Evolutionary conservation across 2,329 filamentous ascomycete genomes (phyloP).

Genomic region (Berkeleyomyces basicola): DNA sequence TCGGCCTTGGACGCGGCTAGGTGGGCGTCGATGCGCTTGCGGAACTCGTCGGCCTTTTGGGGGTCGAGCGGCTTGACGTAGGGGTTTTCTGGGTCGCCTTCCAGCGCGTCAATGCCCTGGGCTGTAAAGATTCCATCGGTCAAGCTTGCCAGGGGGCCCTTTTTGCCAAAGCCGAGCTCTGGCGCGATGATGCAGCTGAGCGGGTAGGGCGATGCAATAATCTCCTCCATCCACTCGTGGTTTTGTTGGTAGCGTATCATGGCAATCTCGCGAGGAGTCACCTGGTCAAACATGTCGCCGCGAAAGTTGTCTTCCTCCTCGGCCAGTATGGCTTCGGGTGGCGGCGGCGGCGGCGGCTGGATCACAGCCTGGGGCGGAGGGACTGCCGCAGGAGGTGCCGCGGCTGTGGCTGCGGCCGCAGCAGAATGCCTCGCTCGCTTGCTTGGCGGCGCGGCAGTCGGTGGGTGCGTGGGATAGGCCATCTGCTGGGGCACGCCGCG

Average conservation of each 20-base stretch:
- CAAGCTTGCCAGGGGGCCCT: slow-evolving; percentile 63
- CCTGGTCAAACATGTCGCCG: slow-evolving; percentile 76
- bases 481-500: slow-evolving; percentile 40
- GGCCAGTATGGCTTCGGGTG: slow-evolving; percentile 41
- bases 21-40: slow-evolving; percentile 56
- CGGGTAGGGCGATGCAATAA: slow-evolving; percentile 77
- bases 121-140: slow-evolving; percentile 75
- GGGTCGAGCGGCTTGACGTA: slow-evolving; percentile 50
- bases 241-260: slow-evolving; percentile 79
- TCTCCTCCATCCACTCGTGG: slow-evolving; percentile 98
- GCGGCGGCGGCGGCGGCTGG: slow-evolving; percentile 19
- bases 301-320: slow-evolving; percentile 80
- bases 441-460: slow-evolving; percentile 31
- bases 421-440: slow-evolving; percentile 36
- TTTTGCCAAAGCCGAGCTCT: slow-evolving; percentile 71
- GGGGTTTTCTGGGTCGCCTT: slow-evolving; percentile 35
- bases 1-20: slow-evolving; percentile 60
- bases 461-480: slow-evolving; percentile 41
- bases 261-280: slow-evolving; percentile 82
- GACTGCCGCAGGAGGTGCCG: slow-evolving; percentile 14
- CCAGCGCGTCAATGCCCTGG: slow-evolving; percentile 32
- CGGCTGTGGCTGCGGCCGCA: slow-evolving; percentile 23
- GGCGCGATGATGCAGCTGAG: slow-evolving; percentile 73
- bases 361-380: slow-evolving; percentile 13
- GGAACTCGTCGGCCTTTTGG: slow-evolving; percentile 70